Evolutionary conservation across 2,329 filamentous ascomycete genomes (phyloP).

Genomic region (Podosphaera xanthii): DNA sequence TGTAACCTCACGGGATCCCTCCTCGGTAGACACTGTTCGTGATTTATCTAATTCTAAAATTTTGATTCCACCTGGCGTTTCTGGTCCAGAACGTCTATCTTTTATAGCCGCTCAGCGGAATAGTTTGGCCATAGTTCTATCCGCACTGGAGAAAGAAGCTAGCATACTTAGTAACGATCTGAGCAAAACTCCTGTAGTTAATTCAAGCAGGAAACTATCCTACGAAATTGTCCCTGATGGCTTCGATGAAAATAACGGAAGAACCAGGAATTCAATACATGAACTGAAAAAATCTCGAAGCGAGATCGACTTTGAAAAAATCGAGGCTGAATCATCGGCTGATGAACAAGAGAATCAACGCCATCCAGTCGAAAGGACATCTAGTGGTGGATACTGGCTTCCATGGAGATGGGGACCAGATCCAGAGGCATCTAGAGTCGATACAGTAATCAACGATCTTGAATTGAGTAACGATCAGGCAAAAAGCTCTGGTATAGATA

Average conservation of each 20-base stretch:
- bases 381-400: slow-evolving; percentile 22
- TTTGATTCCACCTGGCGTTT: slow-evolving; percentile 49
- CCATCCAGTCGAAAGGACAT: slow-evolving; percentile 14
- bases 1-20: slow-evolving; percentile 15
- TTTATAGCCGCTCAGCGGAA: slow-evolving; percentile 67
- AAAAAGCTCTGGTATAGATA: slow-evolving; percentile 1
- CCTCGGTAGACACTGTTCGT: slow-evolving; percentile 8
- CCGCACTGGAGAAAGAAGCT: slow-evolving; percentile 61
- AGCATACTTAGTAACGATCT: slow-evolving; percentile 27
- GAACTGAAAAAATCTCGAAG: slow-evolving; percentile 60
- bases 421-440: slow-evolving; percentile 2
- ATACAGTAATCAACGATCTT: slow-evolving; percentile 5
- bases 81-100: slow-evolving; percentile 41
- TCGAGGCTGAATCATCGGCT: slow-evolving; percentile 48
- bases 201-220: slow-evolving; percentile 9
- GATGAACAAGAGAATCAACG: slow-evolving; percentile 24
- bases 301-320: slow-evolving; percentile 75
- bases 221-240: slow-evolving; percentile 14
- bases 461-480: not conserved
- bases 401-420: slow-evolving; percentile 24
- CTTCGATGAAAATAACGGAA: slow-evolving; percentile 11
- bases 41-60: slow-evolving; percentile 34
- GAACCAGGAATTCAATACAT: slow-evolving; percentile 18
- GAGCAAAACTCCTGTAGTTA: slow-evolving; percentile 1
- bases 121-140: slow-evolving; percentile 48